Conservation (phyloP, 306 rosid species). For the Quercus variabilis region DNA sequence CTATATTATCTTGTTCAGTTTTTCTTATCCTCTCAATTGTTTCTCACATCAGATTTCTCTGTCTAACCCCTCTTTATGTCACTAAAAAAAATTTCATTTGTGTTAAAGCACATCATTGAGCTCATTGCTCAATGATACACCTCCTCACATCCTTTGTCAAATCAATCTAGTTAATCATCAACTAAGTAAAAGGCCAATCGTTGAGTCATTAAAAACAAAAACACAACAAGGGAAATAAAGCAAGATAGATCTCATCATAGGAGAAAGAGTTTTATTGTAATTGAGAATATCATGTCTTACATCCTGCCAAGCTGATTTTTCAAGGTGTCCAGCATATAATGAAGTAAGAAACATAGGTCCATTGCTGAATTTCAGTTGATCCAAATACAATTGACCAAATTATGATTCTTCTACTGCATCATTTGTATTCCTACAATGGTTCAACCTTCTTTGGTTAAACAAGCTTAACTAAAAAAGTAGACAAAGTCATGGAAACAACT, state of each 20-base stretch:
- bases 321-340: neutral
- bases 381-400: neutral
- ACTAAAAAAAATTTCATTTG: no score
- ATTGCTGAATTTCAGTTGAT: neutral
- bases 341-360: neutral
- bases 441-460: neutral
- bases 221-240: no score
- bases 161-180: neutral
- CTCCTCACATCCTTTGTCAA: neutral
- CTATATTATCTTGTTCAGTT: no score
- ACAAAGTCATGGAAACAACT: neutral
- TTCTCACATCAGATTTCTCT: no score
- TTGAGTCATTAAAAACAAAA: neutral
- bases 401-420: slow-evolving; percentile 10
- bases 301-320: neutral
- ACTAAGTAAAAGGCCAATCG: no score
- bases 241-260: neutral
- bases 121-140: no score
- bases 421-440: slow-evolving; percentile 17
- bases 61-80: no score
- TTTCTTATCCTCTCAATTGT: no score
- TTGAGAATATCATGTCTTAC: neutral
- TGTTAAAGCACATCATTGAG: no score
- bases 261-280: neutral
- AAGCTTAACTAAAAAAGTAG: neutral